Evolutionary conservation across 805 yeast genomes (phyloP), one percentile per base, ranked within the genome.

Genomic region (Kuraishia capsulata): DNA sequence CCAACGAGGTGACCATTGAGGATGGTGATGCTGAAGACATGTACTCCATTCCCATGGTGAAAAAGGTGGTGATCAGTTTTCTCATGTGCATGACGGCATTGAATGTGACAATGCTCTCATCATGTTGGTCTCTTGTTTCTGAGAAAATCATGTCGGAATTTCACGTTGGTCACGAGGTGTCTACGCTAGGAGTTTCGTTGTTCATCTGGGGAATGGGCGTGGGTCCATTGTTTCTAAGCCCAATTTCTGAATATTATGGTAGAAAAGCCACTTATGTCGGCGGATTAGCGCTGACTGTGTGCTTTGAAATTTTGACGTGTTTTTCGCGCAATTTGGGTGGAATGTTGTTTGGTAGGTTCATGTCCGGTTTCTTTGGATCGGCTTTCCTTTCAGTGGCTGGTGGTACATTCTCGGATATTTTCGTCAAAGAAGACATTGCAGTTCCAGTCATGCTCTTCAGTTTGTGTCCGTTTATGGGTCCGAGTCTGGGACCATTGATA

Each of bases 301-400:
- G 67, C 10, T 76, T 76, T 57, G 71, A 75, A 47, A 53, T 78
- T 28, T 69, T 72, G 3, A 72, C 79, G 43, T 78, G 77, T 6
- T 72, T 74, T 51, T 68, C 72, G 43, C 50, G 69, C 51, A 79
- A 78, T 41, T 71, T 77, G 24, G 78, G 77, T 6, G 84, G 81
- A 25, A 60, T 84, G 41, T 56, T 81, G 41, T 72, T 81, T 34
- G 73, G 79, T 37, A 71, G 92, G 44, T 74, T 81, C 45, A 57
- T 80, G 43, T 75, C 78, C 10, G 92, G 92, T 1, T 67, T 82
- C 33, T 79, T 79, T 47, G 88, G 88, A 3, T 78, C 86, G 37
- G 80, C 84, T 2, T 82, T 87, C 30, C 62, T 84, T 46, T 75
- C 81, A 43, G 80, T 82, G 24, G 86, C 87, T 8, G 88, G 89